phyloP scores from a whole-genome alignment of 2,329 filamentous ascomycete species.

The Aureobasidium uvarum region DNA sequence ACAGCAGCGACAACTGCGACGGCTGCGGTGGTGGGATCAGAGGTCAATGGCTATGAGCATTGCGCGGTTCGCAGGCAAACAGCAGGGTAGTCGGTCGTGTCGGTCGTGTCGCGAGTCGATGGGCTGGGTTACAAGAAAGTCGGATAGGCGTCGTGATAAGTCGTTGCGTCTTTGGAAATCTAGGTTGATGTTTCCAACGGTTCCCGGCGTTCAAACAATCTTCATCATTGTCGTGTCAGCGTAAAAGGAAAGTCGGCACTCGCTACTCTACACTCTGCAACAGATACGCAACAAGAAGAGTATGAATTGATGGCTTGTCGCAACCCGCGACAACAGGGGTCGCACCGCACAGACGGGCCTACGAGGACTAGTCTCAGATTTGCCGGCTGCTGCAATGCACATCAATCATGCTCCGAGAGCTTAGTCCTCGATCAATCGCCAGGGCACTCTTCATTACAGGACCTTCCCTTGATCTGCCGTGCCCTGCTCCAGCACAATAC shows the following conservation, averaged over 20 bases:
- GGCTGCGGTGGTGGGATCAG: not conserved
- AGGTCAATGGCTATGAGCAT: conserved; percentile 10
- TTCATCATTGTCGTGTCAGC: conserved; percentile 4
- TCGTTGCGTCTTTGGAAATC: not conserved
- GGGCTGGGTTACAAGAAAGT: not conserved
- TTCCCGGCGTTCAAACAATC: conserved; percentile 6
- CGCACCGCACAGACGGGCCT: not conserved
- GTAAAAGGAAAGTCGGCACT: not conserved
- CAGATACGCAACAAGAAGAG: not conserved
- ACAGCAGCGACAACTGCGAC: not conserved
- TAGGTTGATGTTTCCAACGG: not conserved
- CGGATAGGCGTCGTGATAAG: not conserved
- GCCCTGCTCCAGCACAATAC: not conserved
- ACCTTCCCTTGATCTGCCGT: not conserved
- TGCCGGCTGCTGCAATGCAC: conserved; percentile 9
- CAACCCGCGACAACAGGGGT: conserved; percentile 9
- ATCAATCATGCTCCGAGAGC: not conserved
- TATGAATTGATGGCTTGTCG: conserved; percentile 9
- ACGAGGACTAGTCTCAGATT: not conserved
- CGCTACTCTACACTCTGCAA: not conserved
- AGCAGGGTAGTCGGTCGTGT: not conserved
- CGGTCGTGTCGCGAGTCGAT: not conserved
- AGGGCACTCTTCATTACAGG: too few species aligned
- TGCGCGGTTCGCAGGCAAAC: not conserved
- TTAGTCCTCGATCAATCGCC: not conserved